These are phyloP conservation scores for Trichoderma breve DNA, from an alignment of 2,329 filamentous ascomycete genomes.

Conservation along the genomic window DNA sequence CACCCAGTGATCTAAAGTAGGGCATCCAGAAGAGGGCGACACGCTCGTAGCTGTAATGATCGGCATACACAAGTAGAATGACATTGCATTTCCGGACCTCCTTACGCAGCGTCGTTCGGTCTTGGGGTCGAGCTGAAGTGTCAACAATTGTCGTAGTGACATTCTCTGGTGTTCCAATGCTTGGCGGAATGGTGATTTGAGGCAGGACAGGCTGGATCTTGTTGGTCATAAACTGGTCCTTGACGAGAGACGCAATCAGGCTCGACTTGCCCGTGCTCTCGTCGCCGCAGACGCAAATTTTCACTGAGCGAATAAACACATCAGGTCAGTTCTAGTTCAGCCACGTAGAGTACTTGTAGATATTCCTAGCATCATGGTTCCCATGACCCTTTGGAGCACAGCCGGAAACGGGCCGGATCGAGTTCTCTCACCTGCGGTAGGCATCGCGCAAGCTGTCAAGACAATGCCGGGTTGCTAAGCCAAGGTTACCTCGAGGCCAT, in stretches of 20 bases:
- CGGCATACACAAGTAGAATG: slow-evolving; percentile 93
- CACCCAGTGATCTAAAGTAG: slow-evolving; percentile 94
- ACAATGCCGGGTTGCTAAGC: slow-evolving; percentile 7
- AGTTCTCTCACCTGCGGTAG: slow-evolving; percentile 26
- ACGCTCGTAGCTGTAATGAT: slow-evolving; percentile 98
- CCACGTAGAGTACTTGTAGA: background rate
- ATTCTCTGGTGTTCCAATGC: slow-evolving; percentile 90
- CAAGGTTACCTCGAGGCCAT: slow-evolving; percentile 22
- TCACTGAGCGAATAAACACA: slow-evolving; percentile 50
- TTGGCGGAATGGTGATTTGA: slow-evolving; percentile 91
- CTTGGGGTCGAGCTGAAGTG: slow-evolving; percentile 91
- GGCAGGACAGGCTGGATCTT: slow-evolving; percentile 95
- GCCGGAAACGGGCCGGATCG: background rate
- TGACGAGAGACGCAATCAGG: slow-evolving; percentile 91
- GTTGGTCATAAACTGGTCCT: slow-evolving; percentile 92
- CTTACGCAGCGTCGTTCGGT: slow-evolving; percentile 83
- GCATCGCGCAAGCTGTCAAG: slow-evolving; percentile 26
- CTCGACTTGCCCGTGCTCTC: slow-evolving; percentile 94
- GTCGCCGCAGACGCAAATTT: slow-evolving; percentile 95
- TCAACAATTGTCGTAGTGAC: slow-evolving; percentile 97
- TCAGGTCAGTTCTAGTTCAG: background rate
- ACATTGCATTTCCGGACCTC: slow-evolving; percentile 97
- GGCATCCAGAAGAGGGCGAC: slow-evolving; percentile 98
- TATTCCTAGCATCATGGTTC: background rate
- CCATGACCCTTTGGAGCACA: background rate